Evolutionary conservation across 495 filamentous ascomycete species (phyloP), one percentile per base, ranked within the genome.

Genomic region (Penicillium roqueforti): DNA sequence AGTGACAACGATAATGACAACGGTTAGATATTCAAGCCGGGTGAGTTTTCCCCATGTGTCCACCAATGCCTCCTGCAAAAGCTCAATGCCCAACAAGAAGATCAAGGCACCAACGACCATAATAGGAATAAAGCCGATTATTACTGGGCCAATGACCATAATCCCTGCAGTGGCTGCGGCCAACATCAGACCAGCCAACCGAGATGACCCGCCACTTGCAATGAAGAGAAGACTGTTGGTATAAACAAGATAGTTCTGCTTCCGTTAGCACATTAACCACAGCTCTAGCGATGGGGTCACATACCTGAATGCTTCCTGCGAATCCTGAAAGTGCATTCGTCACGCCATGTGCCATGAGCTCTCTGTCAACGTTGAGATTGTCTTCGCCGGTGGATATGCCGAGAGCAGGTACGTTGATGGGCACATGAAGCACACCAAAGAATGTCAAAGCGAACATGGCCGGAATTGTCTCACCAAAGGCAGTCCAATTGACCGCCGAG

Each of bases 381-480:
- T 98, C 93, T 66, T 96, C 91, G 44, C 90, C 88, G 5, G 86
- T 88, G 6, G 88, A 90, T 37, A 95, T 86, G 1, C 87, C 93
- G 16, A 98, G 68, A 3, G 93, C 91, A 6, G 93, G 93, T 16
- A 97, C 89, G 67, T 98, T 97, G 70, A 98, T 98, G 1, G 93
- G 95, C 7, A 97, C 93, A 66, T 98, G 95, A 11, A 98, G 81
- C 40, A 98, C 84, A 38, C 92, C 92, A 65, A 98, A 98, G 76
- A 98, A 97, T 0, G 95, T 96, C 51, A 98, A 72, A 2, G 95
- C 93, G 67, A 97, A 87, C 92, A 97, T 97, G 10, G 95, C 91
- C 1, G 95, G 93, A 19, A 96, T 78, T 0, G 87, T 91, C 48
- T 88, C 83, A 22, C 77, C 67, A 53, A 98, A 78, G 20, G 95